Conservation (phyloP, 176 grass and related monocot species). For the Eleusine indica region DNA sequence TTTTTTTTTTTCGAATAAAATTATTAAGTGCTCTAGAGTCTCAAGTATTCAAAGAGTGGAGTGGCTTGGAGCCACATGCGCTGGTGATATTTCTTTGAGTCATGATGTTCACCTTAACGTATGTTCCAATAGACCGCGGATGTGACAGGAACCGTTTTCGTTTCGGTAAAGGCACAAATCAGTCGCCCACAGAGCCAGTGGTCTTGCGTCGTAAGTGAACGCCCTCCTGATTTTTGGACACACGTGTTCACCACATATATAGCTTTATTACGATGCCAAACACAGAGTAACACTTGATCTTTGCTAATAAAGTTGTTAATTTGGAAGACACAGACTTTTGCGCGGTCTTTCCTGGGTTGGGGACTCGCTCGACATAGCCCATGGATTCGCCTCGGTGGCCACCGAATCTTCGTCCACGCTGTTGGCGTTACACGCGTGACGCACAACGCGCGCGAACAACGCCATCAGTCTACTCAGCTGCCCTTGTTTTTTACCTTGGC, state of each 20-base stretch:
- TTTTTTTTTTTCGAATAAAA: too few relatives aligned
- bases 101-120: background rate
- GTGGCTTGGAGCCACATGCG: constrained; percentile 1
- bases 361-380: background rate
- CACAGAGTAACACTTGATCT: too few relatives aligned
- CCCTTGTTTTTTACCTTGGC: background rate
- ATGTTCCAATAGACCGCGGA: background rate
- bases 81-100: background rate
- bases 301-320: too few relatives aligned
- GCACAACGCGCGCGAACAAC: background rate
- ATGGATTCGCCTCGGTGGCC: background rate
- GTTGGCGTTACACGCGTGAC: too few relatives aligned
- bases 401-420: constrained; percentile 14
- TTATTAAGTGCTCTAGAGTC: too few relatives aligned
- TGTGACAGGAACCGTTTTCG: background rate
- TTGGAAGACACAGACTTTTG: too few relatives aligned
- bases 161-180: constrained; percentile 17
- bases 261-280: background rate
- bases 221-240: too few relatives aligned
- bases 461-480: background rate
- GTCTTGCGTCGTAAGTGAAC: background rate
- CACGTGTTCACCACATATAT: too few relatives aligned
- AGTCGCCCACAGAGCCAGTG: constrained; percentile 9
- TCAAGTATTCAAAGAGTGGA: background rate
- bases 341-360: background rate